phyloP scores from a whole-genome alignment of 2,329 filamentous ascomycete species.

The Chrysoporthe austroafricana region DNA sequence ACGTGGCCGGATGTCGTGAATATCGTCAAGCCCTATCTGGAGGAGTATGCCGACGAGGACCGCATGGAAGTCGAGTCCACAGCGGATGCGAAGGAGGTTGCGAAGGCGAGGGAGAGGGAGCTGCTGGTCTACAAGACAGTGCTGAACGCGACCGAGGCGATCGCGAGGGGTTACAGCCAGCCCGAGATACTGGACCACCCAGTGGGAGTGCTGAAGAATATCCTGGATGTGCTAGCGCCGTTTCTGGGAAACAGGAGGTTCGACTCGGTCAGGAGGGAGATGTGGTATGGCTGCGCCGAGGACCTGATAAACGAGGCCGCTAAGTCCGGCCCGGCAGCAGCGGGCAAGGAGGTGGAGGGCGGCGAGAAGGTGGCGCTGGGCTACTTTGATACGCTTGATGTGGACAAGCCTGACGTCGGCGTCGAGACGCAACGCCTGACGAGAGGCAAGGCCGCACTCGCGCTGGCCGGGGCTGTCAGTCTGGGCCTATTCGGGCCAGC shows the following conservation, averaged over 20 bases:
- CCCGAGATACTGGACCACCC: constrained; percentile 44
- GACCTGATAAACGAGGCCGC: constrained; percentile 52
- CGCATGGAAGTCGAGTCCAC: constrained; percentile 68
- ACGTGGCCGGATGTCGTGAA: constrained; percentile 68
- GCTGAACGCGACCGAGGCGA: constrained; percentile 54
- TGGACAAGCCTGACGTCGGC: constrained; percentile 50
- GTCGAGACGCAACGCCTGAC: constrained; percentile 56
- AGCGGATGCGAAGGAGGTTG: constrained; percentile 42
- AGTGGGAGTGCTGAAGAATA: constrained; percentile 41
- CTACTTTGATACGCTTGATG: constrained; percentile 53
- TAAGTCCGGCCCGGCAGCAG: constrained; percentile 29
- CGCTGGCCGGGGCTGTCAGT: constrained; percentile 47
- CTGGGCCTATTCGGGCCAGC: constrained; percentile 46
- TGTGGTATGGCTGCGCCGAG: constrained; percentile 55
- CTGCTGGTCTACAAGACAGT: constrained; percentile 49
- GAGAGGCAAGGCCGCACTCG: constrained; percentile 50
- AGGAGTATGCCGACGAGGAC: constrained; percentile 60
- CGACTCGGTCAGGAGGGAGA: constrained; percentile 49
- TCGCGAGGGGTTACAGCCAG: constrained; percentile 54
- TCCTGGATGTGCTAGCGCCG: constrained; percentile 46
- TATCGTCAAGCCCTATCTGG: constrained; percentile 66
- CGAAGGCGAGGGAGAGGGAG: constrained; percentile 37
- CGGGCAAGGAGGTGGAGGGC: constrained; percentile 19
- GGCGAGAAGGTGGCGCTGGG: constrained; percentile 35
- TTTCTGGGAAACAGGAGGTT: constrained; percentile 46